Conservation (phyloP, 352 stramenopile species). For the Nothophytophthora sp. region DNA sequence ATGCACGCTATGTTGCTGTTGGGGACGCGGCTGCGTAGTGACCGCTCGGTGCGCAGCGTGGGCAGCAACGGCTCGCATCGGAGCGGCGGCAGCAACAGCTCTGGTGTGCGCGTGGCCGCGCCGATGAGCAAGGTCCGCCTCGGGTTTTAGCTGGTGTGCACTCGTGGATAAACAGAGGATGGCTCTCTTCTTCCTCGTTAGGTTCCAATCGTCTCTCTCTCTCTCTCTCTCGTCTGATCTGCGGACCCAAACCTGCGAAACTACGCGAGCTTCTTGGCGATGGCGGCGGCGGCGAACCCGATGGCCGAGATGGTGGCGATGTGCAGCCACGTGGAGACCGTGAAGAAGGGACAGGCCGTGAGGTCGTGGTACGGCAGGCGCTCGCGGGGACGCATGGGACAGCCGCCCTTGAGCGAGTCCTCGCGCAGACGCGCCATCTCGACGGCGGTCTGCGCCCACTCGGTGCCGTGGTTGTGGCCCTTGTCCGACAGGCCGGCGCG, state of each 20-base stretch:
- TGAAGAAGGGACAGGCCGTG: constrained; percentile 77
- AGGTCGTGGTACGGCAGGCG: constrained; percentile 77
- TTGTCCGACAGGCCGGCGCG: constrained; percentile 81
- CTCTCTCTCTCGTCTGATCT: neutral
- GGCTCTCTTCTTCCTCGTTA: constrained; percentile 9
- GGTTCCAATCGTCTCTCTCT: constrained; percentile 9
- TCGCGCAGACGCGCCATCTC: constrained; percentile 95
- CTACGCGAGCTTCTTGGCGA: constrained; percentile 65
- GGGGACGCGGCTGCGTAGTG: constrained; percentile 19
- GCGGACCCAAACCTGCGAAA: neutral
- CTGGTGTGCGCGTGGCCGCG: constrained; percentile 51
- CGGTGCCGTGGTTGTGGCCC: constrained; percentile 95
- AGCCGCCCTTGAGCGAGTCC: constrained; percentile 53
- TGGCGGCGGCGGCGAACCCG: constrained; percentile 42
- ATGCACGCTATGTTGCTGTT: constrained; percentile 7
- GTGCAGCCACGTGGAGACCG: constrained; percentile 76
- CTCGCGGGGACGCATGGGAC: constrained; percentile 68
- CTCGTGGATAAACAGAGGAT: constrained; percentile 12
- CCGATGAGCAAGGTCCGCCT: constrained; percentile 67
- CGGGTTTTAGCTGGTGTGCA: constrained; percentile 38
- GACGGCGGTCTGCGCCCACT: constrained; percentile 97
- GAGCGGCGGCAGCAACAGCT: constrained; percentile 48
- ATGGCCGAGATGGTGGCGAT: constrained; percentile 61
- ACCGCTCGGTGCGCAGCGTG: constrained; percentile 53
- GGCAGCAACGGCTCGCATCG: constrained; percentile 54